Evolutionary conservation across 2,329 filamentous ascomycete genomes (phyloP).

Genomic region (Colletotrichum sp.): DNA sequence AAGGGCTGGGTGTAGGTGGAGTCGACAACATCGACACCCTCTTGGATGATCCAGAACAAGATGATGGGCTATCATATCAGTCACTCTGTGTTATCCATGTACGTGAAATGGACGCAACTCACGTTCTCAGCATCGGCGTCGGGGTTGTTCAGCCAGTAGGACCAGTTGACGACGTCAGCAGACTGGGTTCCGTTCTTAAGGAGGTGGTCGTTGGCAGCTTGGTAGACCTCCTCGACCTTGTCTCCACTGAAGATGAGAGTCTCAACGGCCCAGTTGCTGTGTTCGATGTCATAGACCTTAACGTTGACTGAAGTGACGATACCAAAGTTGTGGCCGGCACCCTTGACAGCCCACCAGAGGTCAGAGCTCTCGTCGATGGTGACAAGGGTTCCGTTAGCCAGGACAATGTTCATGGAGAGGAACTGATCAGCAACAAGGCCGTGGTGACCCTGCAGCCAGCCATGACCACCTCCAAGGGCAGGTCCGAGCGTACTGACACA

Average conservation of each 20-base stretch:
- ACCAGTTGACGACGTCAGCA: conserved; percentile 53
- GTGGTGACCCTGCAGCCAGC: conserved; percentile 57
- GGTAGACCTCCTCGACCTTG: conserved; percentile 53
- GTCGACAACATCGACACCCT: conserved; percentile 46
- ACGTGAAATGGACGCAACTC: conserved; percentile 11
- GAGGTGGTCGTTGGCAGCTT: conserved; percentile 49
- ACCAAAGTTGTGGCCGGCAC: conserved; percentile 66
- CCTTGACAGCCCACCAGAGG: conserved; percentile 63
- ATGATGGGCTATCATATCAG: conserved; percentile 38
- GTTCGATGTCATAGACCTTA: conserved; percentile 52
- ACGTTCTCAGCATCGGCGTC: conserved; percentile 45
- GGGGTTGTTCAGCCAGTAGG: conserved; percentile 49
- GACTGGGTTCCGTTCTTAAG: conserved; percentile 48
- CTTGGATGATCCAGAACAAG: conserved; percentile 46
- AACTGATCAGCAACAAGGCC: conserved; percentile 61
- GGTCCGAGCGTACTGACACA: conserved; percentile 55
- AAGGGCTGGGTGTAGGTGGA: conserved; percentile 47
- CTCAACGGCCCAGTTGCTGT: conserved; percentile 46
- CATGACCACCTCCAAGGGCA: conserved; percentile 63
- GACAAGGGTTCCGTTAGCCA: conserved; percentile 50
- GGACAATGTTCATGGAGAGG: conserved; percentile 54
- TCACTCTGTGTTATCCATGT: neutral
- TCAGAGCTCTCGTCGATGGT: conserved; percentile 48
- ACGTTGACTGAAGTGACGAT: conserved; percentile 56
- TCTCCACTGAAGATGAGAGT: conserved; percentile 51